Base-by-base conservation (phyloP, 345 rosid genomes). In the Populus alba region DNA sequence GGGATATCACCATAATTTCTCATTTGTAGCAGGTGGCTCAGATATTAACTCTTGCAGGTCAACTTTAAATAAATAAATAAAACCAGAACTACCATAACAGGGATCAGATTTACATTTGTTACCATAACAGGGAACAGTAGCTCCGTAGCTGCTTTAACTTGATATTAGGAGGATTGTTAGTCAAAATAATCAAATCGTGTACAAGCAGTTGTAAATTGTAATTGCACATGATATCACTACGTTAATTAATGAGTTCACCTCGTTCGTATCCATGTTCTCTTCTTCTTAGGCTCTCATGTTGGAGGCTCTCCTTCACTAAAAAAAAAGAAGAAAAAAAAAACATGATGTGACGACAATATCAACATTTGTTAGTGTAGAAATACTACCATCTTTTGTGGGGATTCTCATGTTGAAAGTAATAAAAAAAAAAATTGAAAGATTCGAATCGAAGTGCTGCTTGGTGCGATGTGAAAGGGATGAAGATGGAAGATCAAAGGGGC, bases 1-100 rank as follows among this genome's bases (percentile, higher is more conserved):
- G 63, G 25, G 63, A 23, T 9, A n/a, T 57, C 27, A 10, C 29
- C 63, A 57, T 57, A n/a, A n/a, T 29, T 57, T 57, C 27, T n/a
- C 27, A 66, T 41, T 71, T 71, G 55, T 33, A 62, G 84, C 62
- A 5, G 61, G 74, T 80, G 86, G 86, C 71, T 49, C 83, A 57
- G 41, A 73, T 72, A 76, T 75, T 76, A 78, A 80, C 65, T 84
- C 67, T 27, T 75, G 75, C 74, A 83, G 78, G 84, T 83, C 75
- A 49, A 72, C 73, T 57, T 23, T 15, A 25, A 31, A 41, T 27
- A 38, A 68, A 25, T 61, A 51, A 53, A n/a, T 27, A 38, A 68
- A 25, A 27, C 33, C 18, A 85, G 70, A 75, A 77, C 67, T 71
- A 15, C 51, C 79, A 47, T 47, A 70, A 17, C 65, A 6, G 39